Evolutionary conservation across 2,329 filamentous ascomycete genomes (phyloP).

Genomic region (Cytospora piceae): DNA sequence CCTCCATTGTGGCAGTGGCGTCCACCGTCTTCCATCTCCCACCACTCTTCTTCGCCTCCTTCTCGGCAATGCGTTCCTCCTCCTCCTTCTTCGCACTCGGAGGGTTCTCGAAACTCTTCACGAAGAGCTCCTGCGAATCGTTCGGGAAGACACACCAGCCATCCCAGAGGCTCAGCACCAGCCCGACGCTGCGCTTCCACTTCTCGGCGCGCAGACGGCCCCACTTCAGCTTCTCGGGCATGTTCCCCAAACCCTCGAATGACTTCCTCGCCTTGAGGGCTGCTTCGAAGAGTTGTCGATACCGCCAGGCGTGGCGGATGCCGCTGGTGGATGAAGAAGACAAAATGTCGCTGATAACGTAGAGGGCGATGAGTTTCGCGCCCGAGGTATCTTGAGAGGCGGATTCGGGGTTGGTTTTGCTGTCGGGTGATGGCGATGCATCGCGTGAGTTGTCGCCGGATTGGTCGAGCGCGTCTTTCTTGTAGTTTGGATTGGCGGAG

Average conservation of each 20-base stretch:
- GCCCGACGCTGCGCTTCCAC: slow-evolving; percentile 76
- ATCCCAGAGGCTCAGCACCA: slow-evolving; percentile 73
- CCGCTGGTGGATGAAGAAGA: slow-evolving; percentile 76
- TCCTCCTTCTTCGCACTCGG: slow-evolving; percentile 49
- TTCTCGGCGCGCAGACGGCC: slow-evolving; percentile 81
- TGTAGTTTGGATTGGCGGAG: slow-evolving; percentile 65
- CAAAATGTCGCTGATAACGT: slow-evolving; percentile 76
- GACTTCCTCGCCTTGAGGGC: slow-evolving; percentile 69
- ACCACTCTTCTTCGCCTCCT: slow-evolving; percentile 41
- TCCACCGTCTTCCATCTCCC: slow-evolving; percentile 58
- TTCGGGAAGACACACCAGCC: slow-evolving; percentile 74
- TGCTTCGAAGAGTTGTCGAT: slow-evolving; percentile 77
- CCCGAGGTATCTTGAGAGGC: slow-evolving; percentile 63
- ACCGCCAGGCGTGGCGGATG: slow-evolving; percentile 85
- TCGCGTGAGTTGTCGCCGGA: slow-evolving; percentile 42
- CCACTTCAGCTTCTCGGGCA: slow-evolving; percentile 76
- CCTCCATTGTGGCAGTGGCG: slow-evolving; percentile 36
- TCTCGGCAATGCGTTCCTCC: slow-evolving; percentile 43
- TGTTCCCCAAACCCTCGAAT: slow-evolving; percentile 75
- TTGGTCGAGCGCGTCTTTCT: slow-evolving; percentile 44
- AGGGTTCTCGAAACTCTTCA: slow-evolving; percentile 71
- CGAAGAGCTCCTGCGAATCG: slow-evolving; percentile 73
- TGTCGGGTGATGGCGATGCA: slow-evolving; percentile 43
- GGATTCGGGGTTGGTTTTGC: slow-evolving; percentile 47
- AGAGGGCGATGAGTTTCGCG: slow-evolving; percentile 79